phyloP scores from a whole-genome alignment of 176 grass and related monocot genomes.

The Pharus latifolius region DNA sequence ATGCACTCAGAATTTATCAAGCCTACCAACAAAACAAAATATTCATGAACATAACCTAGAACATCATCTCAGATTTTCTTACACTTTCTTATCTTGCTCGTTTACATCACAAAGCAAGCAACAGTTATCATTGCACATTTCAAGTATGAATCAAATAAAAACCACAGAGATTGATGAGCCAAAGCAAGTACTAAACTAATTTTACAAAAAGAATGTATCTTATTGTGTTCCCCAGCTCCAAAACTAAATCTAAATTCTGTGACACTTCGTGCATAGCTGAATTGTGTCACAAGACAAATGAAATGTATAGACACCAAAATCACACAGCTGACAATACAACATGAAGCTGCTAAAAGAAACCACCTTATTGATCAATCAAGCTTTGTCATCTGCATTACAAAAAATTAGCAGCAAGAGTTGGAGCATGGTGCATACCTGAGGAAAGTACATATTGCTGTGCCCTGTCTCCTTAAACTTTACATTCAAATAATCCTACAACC shows the following conservation, averaged over 20 bases:
- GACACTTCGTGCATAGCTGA: background rate
- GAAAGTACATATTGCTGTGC: constrained; percentile 99
- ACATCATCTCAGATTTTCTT: background rate
- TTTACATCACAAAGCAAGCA: constrained; percentile 3
- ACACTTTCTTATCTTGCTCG: background rate
- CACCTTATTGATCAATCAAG: background rate
- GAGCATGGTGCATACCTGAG: constrained; percentile 41
- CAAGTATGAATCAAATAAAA: background rate
- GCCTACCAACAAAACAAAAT: background rate
- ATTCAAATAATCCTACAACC: constrained; percentile 80
- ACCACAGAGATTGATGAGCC: background rate
- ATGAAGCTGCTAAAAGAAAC: background rate
- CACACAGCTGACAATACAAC: background rate
- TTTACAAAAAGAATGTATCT: background rate
- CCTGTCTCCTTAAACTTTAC: constrained; percentile 97
- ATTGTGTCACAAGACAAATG: background rate
- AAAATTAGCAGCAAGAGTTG: background rate
- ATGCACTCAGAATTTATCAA: background rate
- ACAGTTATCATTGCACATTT: background rate
- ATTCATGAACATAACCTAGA: background rate
- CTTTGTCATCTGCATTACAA: background rate
- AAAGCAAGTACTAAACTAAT: background rate
- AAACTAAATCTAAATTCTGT: background rate
- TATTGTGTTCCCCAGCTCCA: background rate
- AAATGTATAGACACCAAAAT: background rate